Evolutionary conservation across 106 monocot genomes (phyloP), one percentile per base, ranked within the genome.

Genomic region (Cymbidium sinense): DNA sequence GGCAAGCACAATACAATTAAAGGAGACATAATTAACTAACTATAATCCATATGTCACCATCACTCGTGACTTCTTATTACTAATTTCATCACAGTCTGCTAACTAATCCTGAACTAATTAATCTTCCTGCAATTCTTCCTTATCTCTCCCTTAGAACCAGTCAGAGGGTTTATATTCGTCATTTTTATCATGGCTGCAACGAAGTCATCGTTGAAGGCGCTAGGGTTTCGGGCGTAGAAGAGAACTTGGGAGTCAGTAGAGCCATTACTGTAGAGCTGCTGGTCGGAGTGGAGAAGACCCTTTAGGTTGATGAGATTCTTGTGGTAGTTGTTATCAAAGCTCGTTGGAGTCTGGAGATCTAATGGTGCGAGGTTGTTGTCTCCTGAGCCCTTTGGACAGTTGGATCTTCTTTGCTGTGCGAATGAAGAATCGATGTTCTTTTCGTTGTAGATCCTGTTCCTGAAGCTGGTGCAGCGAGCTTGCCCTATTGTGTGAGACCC

Each of bases 91-190:
- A 13, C 11, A 43, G 43, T 43, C 43, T 43, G 9, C 43, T 8
- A 11, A 47, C 47, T 12, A 47, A 2, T 12, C 13, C 37, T 47
- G 0, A 62, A 62, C 61, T 50, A 91, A 75, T 91, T 91, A 5
- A 76, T 77, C 81, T 77, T 88, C 85, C 91, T 84, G 65, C 91
- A 91, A 50, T 91, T 87, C 50, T 73, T 81, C 76, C 91, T 83
- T 51, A 91, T 88, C 86, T 91, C 88, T 13, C 91, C 91, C 75
- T 58, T 55, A 27, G 62, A 75, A n/a, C 88, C 88, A 30, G 88
- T 86, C 44, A 91, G 80, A 37, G 84, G 86, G 21, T 78, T 77
- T 27, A 91, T 82, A 43, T 77, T 84, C 12, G 87, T 88, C 90
- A 90, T 90, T 1, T 83, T 87, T 21, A 88, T 78, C 79, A 90